A percentile compares a stretch with the other conserved stretches of the same genome.
These are phyloP conservation scores for Nemania diffusa DNA, from an alignment of 2,329 filamentous ascomycete genomes.

Conservation along the genomic window DNA sequence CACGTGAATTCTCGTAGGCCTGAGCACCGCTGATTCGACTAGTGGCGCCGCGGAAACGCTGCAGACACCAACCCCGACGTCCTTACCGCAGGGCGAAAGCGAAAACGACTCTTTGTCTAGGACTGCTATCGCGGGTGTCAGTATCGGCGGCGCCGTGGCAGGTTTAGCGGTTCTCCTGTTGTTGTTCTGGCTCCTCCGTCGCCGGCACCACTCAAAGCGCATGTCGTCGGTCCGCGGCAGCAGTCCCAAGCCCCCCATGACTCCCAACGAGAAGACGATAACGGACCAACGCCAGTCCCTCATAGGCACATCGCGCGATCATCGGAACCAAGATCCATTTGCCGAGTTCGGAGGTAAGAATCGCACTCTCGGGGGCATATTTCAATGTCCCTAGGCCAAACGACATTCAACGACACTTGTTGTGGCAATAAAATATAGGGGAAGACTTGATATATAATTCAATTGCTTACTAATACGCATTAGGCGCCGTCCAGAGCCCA, in stretches of 20 bases:
- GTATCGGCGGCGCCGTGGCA: slow-evolving; percentile 35
- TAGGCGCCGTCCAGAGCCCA: background rate
- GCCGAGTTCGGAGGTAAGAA: slow-evolving; percentile 59
- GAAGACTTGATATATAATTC: background rate
- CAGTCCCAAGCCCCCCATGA: slow-evolving; percentile 7
- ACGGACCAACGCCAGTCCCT: slow-evolving; percentile 17
- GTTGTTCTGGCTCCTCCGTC: slow-evolving; percentile 41
- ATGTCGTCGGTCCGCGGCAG: slow-evolving; percentile 31
- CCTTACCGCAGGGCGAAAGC: background rate
- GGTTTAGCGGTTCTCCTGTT: slow-evolving; percentile 36
- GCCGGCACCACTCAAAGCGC: slow-evolving; percentile 40
- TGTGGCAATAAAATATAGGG: too few relatives aligned
- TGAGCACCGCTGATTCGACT: slow-evolving; percentile 7
- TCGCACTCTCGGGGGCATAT: background rate
- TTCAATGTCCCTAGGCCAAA: too few relatives aligned
- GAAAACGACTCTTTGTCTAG: slow-evolving; percentile 7
- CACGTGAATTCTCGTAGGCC: background rate
- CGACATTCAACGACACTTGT: too few relatives aligned
- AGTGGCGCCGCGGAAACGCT: slow-evolving; percentile 4
- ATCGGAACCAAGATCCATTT: slow-evolving; percentile 51
- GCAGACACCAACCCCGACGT: slow-evolving; percentile 14
- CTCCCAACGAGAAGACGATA: slow-evolving; percentile 28
- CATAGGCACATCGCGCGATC: slow-evolving; percentile 30
- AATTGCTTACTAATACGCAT: slow-evolving; percentile 11
- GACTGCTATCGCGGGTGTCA: slow-evolving; percentile 38